Evolutionary conservation across 257 asterid species (phyloP).

Genomic region (Fraxinus quadrangulata): DNA sequence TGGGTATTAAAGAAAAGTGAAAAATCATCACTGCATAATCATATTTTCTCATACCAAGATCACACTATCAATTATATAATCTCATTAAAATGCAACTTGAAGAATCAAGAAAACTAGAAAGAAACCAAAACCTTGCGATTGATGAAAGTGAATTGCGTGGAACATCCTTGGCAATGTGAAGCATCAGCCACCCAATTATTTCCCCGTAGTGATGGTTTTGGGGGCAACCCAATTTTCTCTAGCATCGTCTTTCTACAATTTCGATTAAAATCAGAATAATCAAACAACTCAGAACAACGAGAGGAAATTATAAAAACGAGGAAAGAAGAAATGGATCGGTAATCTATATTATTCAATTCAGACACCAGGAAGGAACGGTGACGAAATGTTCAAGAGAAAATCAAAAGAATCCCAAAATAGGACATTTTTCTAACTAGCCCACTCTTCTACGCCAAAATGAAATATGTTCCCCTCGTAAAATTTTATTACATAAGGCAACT

Average conservation of each 20-base stretch:
- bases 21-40: not conserved
- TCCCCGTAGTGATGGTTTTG: slow-evolving; percentile 86
- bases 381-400: not conserved
- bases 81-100: slow-evolving; percentile 2
- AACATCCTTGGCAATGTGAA: slow-evolving; percentile 95
- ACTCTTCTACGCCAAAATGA: no score
- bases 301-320: not conserved
- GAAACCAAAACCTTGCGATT: slow-evolving; percentile 79
- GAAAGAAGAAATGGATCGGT: not conserved
- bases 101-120: not conserved
- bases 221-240: slow-evolving; percentile 92
- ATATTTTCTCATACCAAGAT: slow-evolving; percentile 19
- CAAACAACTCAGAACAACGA: not conserved
- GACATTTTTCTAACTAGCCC: no score
- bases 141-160: slow-evolving; percentile 91
- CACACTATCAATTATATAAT: slow-evolving; percentile 11
- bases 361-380: not conserved
- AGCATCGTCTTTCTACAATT: slow-evolving; percentile 52
- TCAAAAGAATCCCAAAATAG: no score
- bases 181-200: slow-evolving; percentile 89
- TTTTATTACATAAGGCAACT: no score
- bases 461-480: no score
- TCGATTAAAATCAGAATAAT: not conserved
- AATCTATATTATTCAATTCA: not conserved
- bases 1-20: not conserved